A percentile compares a stretch with the other conserved stretches of the same genome.
These are phyloP conservation scores for Hypholoma sublateritium DNA, from an alignment of 768 basidiomycete genomes.

Conservation along the genomic window DNA sequence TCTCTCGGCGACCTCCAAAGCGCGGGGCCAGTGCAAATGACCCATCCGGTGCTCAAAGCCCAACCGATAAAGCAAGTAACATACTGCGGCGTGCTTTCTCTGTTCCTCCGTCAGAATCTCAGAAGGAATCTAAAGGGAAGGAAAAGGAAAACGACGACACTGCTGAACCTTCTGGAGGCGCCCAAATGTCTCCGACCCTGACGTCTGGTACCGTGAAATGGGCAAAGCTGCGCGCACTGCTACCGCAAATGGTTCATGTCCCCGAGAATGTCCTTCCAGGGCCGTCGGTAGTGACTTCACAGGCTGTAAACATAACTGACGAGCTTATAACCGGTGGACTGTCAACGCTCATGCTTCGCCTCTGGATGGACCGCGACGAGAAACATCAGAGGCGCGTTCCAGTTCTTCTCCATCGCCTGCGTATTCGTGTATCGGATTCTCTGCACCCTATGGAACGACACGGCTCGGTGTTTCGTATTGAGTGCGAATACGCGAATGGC, in stretches of 20 bases:
- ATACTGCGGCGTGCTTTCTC: conserved; percentile 33
- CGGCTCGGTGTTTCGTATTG: conserved; percentile 85
- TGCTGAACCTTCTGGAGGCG: neutral
- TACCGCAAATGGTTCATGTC: conserved; percentile 53
- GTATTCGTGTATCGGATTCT: conserved; percentile 85
- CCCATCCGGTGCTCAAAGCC: conserved; percentile 5
- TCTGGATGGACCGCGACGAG: conserved; percentile 90
- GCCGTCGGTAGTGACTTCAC: conserved; percentile 50
- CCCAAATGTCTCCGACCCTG: neutral
- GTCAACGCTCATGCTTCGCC: conserved; percentile 71
- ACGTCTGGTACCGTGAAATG: conserved; percentile 44
- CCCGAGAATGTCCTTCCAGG: conserved; percentile 31
- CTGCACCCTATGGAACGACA: conserved; percentile 74
- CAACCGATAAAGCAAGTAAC: conserved; percentile 10
- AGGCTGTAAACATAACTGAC: conserved; percentile 73
- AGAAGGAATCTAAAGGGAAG: conserved; percentile 13
- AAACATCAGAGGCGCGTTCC: conserved; percentile 81
- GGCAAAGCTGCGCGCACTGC: conserved; percentile 62
- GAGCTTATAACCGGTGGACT: conserved; percentile 82
- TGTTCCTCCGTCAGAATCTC: conserved; percentile 23
- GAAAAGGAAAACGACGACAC: conserved; percentile 17
- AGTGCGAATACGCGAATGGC: conserved; percentile 96
- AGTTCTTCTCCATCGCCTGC: conserved; percentile 72
- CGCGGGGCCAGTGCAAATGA: conserved; percentile 13
- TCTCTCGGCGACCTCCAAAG: conserved; percentile 11